A percentile compares a stretch with the other conserved stretches of the same genome.
phyloP scores from a whole-genome alignment of 1,284 basidiomycete species.

The Volvariella volvacea region DNA sequence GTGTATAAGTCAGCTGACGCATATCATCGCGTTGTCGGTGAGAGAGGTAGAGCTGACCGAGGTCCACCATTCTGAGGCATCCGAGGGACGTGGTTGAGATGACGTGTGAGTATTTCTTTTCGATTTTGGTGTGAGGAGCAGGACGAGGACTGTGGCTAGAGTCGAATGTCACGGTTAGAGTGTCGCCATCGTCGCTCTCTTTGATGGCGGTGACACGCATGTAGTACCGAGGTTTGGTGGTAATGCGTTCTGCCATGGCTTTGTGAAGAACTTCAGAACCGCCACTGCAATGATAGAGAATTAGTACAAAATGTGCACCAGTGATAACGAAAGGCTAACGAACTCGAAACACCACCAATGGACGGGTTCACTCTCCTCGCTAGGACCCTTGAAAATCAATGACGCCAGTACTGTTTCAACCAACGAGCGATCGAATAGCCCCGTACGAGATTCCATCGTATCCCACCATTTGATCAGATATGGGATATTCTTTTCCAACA shows the following conservation, averaged over 20 bases:
- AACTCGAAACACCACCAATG: constrained; percentile 8
- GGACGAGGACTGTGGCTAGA: constrained; percentile 2
- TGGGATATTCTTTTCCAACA: too few relatives aligned
- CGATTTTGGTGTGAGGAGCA: background rate
- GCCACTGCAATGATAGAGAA: constrained; percentile 2
- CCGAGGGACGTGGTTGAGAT: constrained; percentile 24
- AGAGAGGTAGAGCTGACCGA: constrained; percentile 11
- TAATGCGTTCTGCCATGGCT: constrained; percentile 1
- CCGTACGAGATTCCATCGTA: too few relatives aligned
- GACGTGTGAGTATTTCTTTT: constrained; percentile 21
- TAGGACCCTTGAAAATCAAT: too few relatives aligned
- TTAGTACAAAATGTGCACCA: background rate
- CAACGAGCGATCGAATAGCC: too few relatives aligned
- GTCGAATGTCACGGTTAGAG: constrained; percentile 6
- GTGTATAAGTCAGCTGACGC: constrained; percentile 20
- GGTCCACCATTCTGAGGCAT: constrained; percentile 19
- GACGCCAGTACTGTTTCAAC: too few relatives aligned
- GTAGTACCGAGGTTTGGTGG: constrained; percentile 6
- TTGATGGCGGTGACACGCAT: constrained; percentile 5
- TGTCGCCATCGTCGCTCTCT: background rate
- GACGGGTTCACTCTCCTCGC: too few relatives aligned
- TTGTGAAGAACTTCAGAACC: constrained; percentile 8
- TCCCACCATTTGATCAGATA: too few relatives aligned
- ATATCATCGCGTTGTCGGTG: constrained; percentile 15
- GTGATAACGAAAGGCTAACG: background rate